Evolutionary conservation across 139 green algal genomes (phyloP), one percentile per base, ranked within the genome.

Genomic region (Gonium pectorale): DNA sequence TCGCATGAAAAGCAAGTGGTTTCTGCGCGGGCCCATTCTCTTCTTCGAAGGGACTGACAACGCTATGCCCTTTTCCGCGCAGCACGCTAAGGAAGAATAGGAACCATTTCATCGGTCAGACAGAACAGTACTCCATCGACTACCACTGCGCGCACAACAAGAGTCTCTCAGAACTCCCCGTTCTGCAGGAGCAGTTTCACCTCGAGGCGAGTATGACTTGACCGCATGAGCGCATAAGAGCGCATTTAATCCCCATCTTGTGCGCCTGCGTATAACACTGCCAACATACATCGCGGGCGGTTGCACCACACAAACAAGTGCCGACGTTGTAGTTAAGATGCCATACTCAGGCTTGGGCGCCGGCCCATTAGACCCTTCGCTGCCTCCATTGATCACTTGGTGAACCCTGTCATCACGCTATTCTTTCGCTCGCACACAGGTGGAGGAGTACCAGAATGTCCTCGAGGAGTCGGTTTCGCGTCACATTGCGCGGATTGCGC

Each of bases 401-500:
- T n/a, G n/a, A 54, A 54, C 46, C 46, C 46, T 15, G 13, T 54
- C 15, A 26, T 64, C 21, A 33, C 15, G 24, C 21, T 33, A 21
- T 40, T n/a, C n/a, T 68, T 68, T 24, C 15, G 38, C n/a, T n/a
- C n/a, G n/a, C n/a, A n/a, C n/a, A n/a, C 46, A 79, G 70, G 70
- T 82, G 19, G 77, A 83, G 41, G 77, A 83, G 62, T 83, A 73
- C 63, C 77, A 83, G 27, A 83, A 83, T 26, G 31, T 24, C 8
- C 43, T 83, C 2, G 77, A 83, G 62, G 77, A 83, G 26, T 29
- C 33, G 31, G 77, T 83, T 1, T 11, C 60, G 5, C 77, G 77
- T 3, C 77, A 83, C 43, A 37, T 83, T 4, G 54, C 41, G 6
- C 77, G 77, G 0, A 83, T 83, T 5, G 60, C 77, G 3, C 77